Evolutionary conservation across 768 basidiomycete species (phyloP).

Genomic region (Trichaptum fuscoviolaceum): DNA sequence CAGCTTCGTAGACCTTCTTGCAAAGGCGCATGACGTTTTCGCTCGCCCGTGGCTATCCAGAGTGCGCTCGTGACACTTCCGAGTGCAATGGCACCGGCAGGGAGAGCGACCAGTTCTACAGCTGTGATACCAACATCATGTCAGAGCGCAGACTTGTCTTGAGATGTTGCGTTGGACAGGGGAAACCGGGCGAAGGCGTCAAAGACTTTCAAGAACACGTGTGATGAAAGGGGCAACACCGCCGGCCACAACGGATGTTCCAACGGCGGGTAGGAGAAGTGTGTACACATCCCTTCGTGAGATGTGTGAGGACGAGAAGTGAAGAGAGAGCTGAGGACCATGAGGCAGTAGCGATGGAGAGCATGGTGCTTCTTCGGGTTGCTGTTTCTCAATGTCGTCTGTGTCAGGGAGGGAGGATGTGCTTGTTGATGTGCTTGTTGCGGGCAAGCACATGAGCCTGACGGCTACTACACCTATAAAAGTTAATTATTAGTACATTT

Average conservation of each 20-base stretch:
- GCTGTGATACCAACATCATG: constrained; percentile 56
- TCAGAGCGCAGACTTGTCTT: constrained; percentile 37
- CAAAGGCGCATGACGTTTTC: constrained; percentile 66
- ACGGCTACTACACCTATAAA: too few species aligned
- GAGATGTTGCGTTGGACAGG: constrained; percentile 26
- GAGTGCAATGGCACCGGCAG: constrained; percentile 58
- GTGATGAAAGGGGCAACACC: constrained; percentile 86
- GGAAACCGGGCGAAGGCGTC: constrained; percentile 62
- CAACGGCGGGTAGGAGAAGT: constrained; percentile 57
- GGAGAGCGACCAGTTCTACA: constrained; percentile 61
- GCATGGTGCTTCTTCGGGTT: constrained; percentile 15
- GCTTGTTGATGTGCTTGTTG: not conserved
- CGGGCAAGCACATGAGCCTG: not conserved
- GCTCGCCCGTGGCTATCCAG: constrained; percentile 88
- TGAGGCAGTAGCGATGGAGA: constrained; percentile 25
- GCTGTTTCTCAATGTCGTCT: constrained; percentile 27
- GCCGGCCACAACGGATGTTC: constrained; percentile 58
- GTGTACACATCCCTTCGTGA: constrained; percentile 48
- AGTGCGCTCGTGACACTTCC: constrained; percentile 71
- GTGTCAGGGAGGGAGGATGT: constrained; percentile 9
- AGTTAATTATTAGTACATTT: too few species aligned
- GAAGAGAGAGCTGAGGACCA: constrained; percentile 40
- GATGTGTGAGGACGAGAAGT: constrained; percentile 62
- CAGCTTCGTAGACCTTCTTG: constrained; percentile 58
- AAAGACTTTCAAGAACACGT: constrained; percentile 72